These are phyloP conservation scores for Aspergillus bridgeri DNA, from an alignment of 495 filamentous ascomycete species.

Conservation along the genomic window DNA sequence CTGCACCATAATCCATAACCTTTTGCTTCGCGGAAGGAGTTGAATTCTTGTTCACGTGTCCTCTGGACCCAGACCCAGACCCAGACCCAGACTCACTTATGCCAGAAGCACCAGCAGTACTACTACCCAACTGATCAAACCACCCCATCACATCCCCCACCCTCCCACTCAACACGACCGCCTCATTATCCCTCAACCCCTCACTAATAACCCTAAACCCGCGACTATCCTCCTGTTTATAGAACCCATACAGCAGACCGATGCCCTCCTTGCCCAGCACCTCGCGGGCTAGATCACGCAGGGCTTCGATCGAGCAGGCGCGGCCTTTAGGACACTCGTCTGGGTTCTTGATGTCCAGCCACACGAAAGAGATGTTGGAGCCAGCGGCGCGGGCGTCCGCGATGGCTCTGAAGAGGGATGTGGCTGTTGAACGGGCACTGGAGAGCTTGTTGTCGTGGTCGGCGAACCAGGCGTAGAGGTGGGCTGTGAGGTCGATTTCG, in stretches of 20 bases:
- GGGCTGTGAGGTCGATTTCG: not conserved
- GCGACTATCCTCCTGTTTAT: not conserved
- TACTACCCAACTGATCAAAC: not conserved
- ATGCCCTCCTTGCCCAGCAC: not conserved
- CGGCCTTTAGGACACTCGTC: not conserved
- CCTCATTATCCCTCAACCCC: slow-evolving; percentile 2
- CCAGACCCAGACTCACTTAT: too few relatives aligned
- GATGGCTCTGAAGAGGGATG: not conserved
- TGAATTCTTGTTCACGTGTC: too few relatives aligned
- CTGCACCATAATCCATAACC: slow-evolving; percentile 7
- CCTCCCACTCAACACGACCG: slow-evolving; percentile 1
- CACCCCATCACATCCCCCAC: not conserved
- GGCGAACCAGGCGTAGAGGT: not conserved
- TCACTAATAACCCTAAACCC: not conserved
- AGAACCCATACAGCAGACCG: slow-evolving; percentile 6
- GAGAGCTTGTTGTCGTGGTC: not conserved
- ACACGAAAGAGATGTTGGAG: not conserved
- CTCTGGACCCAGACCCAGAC: too few relatives aligned
- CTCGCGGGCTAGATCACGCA: slow-evolving; percentile 5
- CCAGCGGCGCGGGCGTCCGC: not conserved
- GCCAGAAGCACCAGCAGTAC: too few relatives aligned
- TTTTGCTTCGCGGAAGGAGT: not conserved
- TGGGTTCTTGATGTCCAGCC: slow-evolving; percentile 3
- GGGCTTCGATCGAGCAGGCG: not conserved
- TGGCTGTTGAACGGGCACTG: not conserved